Evolutionary conservation across 768 basidiomycete species (phyloP).

Genomic region (Galerina marginata): DNA sequence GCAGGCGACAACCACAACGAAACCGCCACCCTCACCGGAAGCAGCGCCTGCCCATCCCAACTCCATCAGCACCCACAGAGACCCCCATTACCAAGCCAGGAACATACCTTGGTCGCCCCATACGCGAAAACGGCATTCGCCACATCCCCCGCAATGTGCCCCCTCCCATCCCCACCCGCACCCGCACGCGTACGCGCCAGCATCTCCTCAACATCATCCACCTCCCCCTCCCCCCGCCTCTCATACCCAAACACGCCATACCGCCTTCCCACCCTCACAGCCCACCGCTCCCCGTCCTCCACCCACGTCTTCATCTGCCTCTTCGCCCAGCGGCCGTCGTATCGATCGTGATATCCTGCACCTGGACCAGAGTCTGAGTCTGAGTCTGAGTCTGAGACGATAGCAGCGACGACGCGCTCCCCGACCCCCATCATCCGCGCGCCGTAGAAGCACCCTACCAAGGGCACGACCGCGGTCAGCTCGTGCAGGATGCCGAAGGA

Average conservation of each 20-base stretch:
- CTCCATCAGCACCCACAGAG: not conserved
- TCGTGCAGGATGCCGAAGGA: constrained; percentile 90
- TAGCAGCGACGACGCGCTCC: constrained; percentile 57
- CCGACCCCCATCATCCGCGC: constrained; percentile 74
- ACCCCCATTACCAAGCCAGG: not conserved
- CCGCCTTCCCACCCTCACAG: constrained; percentile 69
- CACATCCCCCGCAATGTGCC: constrained; percentile 70
- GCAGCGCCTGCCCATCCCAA: constrained; percentile 61
- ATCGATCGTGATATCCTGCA: not conserved
- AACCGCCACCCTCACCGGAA: constrained; percentile 73
- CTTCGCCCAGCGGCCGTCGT: constrained; percentile 40
- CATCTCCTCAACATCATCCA: constrained; percentile 28
- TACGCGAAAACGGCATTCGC: constrained; percentile 87
- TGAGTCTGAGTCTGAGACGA: constrained; percentile 28
- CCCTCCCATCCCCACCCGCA: constrained; percentile 24
- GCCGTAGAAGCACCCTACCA: constrained; percentile 74
- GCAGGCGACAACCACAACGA: constrained; percentile 76
- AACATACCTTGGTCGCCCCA: constrained; percentile 73
- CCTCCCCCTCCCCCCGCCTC: constrained; percentile 46
- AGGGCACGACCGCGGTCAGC: constrained; percentile 77
- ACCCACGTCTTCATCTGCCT: constrained; percentile 62
- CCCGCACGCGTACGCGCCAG: constrained; percentile 23
- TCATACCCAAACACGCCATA: constrained; percentile 86
- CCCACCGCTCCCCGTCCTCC: constrained; percentile 78
- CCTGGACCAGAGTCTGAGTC: not conserved